A percentile compares a stretch with the other conserved stretches of the same genome.
Evolutionary conservation across 1,284 basidiomycete species (phyloP).

Genomic region (Hymenochaete sp.): DNA sequence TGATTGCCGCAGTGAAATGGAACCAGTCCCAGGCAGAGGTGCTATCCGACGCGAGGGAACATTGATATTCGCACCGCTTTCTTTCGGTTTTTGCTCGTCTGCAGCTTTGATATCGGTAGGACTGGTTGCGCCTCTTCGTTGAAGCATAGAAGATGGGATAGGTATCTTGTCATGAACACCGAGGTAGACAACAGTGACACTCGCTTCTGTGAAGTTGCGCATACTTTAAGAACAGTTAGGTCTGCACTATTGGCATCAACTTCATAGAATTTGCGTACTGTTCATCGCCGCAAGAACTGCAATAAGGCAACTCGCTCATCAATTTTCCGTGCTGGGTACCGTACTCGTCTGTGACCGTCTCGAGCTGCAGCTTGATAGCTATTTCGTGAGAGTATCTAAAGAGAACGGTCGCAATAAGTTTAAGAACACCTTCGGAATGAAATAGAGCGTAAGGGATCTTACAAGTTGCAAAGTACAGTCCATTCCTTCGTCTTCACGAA

Average conservation of each 20-base stretch:
- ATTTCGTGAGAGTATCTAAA: slow-evolving; percentile 53
- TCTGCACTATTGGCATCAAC: background rate
- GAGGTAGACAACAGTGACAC: slow-evolving; percentile 10
- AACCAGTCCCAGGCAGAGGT: too few species aligned
- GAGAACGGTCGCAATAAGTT: too few species aligned
- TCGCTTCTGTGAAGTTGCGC: slow-evolving; percentile 22
- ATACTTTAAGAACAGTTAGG: slow-evolving; percentile 21
- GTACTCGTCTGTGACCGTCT: slow-evolving; percentile 20
- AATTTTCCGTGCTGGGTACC: slow-evolving; percentile 28
- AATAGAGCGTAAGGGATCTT: slow-evolving; percentile 16
- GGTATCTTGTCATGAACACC: too few species aligned
- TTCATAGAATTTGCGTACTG: too few species aligned
- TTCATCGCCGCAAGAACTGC: too few species aligned
- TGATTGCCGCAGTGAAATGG: slow-evolving; percentile 59
- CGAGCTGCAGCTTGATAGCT: slow-evolving; percentile 44
- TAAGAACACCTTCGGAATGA: slow-evolving; percentile 3
- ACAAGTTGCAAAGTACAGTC: slow-evolving; percentile 50
- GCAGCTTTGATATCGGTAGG: background rate
- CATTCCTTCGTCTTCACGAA: slow-evolving; percentile 57
- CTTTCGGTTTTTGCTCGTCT: slow-evolving; percentile 8
- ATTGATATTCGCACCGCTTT: too few species aligned
- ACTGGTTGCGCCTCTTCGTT: background rate
- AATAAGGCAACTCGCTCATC: slow-evolving; percentile 45
- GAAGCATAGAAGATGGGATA: background rate
- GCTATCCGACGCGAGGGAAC: too few species aligned